Conservation (phyloP, 306 rosid species). For the Cucurbita argyrosperma region DNA sequence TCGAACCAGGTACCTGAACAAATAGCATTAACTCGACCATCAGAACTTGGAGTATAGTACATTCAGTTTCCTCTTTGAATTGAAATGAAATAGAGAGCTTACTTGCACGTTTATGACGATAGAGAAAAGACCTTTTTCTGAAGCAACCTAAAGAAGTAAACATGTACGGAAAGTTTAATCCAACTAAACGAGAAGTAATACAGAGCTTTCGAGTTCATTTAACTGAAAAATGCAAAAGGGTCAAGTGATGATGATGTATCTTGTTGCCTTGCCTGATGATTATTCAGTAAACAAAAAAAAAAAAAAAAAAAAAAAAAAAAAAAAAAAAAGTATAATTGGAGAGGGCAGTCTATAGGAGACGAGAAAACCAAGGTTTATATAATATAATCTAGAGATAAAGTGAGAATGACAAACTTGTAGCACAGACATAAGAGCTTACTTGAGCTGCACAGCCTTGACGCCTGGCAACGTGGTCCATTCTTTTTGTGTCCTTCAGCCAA, state of each 20-base stretch:
- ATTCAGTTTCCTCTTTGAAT: neutral
- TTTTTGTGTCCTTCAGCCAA: constrained; percentile 95
- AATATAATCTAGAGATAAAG: neutral
- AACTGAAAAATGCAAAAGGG: neutral
- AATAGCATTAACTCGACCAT: constrained; percentile 12
- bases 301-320: no score
- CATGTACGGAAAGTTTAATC: neutral
- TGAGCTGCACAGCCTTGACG: constrained; percentile 96
- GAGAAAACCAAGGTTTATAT: neutral
- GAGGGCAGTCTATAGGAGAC: neutral
- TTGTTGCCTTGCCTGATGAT: neutral
- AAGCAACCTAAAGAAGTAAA: constrained; percentile 55
- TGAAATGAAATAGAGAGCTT: constrained; percentile 26
- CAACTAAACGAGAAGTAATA: neutral
- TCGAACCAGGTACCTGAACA: constrained; percentile 82
- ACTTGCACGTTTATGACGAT: constrained; percentile 75
- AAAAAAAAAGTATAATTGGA: neutral
- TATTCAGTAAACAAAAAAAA: neutral
- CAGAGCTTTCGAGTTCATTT: neutral
- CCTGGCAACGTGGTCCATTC: constrained; percentile 92
- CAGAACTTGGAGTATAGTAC: constrained; percentile 6
- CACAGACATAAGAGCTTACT: constrained; percentile 28
- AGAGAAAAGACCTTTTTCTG: constrained; percentile 86
- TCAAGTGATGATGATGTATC: neutral
- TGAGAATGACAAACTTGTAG: neutral